phyloP scores from a whole-genome alignment of 805 yeast species.

The Candida arabinofermentans region DNA sequence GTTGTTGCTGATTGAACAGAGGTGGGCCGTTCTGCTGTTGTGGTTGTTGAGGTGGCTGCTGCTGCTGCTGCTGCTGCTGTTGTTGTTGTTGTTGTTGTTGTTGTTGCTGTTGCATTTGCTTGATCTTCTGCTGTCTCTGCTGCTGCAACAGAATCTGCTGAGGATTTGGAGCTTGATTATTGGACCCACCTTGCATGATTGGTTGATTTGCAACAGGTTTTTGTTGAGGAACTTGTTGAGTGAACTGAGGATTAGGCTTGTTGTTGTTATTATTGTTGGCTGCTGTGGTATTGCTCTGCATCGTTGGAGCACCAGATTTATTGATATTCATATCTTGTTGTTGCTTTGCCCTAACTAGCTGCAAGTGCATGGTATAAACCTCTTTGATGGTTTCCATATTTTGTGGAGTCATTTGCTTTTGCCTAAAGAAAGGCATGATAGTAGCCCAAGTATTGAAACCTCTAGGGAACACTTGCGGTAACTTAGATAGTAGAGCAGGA shows the following conservation, averaged over 20 bases:
- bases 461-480: conserved; percentile 70
- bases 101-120: conserved; percentile 21
- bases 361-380: conserved; percentile 64
- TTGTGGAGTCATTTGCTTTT: conserved; percentile 52
- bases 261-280: conserved; percentile 5
- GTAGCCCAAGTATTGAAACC: conserved; percentile 80
- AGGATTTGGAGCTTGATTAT: conserved; percentile 23
- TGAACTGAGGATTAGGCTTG: conserved; percentile 2
- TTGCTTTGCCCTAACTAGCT: conserved; percentile 43
- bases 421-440: conserved; percentile 58
- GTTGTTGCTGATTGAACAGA: conserved; percentile 1
- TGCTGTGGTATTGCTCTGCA: conserved; percentile 6
- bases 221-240: conserved; percentile 14
- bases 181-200: conserved; percentile 7
- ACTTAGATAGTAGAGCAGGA: conserved; percentile 52
- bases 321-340: conserved; percentile 28
- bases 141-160: conserved; percentile 31
- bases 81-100: conserved; percentile 12
- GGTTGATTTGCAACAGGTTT: conserved; percentile 4
- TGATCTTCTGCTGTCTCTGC: conserved; percentile 30
- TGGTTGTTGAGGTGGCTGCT: conserved; percentile 14
- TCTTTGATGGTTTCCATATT: conserved; percentile 58
- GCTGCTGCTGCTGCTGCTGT: conserved; percentile 17
- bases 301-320: conserved; percentile 8
- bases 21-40: conserved; percentile 18